Evolutionary conservation across 1,284 basidiomycete species (phyloP), one percentile per base, ranked within the genome.

Genomic region (Ustilago loliicola): DNA sequence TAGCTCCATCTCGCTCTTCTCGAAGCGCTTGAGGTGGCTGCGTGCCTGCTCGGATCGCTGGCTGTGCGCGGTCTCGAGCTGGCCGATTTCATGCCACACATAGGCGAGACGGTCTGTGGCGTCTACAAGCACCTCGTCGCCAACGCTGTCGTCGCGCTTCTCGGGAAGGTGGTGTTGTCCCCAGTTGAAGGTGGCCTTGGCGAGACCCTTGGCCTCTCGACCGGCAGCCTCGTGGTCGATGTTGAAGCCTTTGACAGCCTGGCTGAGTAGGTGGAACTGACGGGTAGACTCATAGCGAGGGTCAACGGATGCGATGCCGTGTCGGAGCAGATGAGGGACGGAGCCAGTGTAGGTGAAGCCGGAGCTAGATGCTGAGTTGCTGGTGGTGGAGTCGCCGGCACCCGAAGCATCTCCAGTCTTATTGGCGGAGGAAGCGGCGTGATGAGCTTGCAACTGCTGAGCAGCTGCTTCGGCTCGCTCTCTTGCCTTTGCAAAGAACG

Each of bases 391-490:
- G 7, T 60, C 45, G 42, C 38, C 38, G 4, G 71, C 38, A 27
- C 54, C 58, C 25, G 62, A 52, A 40, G 53, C 47, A 45, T 57
- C 55, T 50, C 54, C 36, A 25, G 29, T 62, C 29, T 58, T 63
- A 47, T 34, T 57, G 40, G 45, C 50, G 27, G 61, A 66, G 9
- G 62, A 58, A 48, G 69, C 64, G 42, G 76, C 68, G n/a, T 67
- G 69, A 29, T 72, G 67, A 32, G 73, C 76, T 54, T 76, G 77
- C 47, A 80, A 61, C 66, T 78, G 77, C 71, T 75, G 77, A 52
- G 81, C 82, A 59, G 81, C 82, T 8, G 80, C 79, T 66, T 80
- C 75, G 17, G 82, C 82, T 8, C 80, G 63, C 45, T 83, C 82
- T 23, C 77, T 56, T 2, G 81, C 82, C 27, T 80, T 77, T 36